Base-by-base conservation (phyloP, 2,329 filamentous ascomycete genomes). In the Microsporum ferrugineum region DNA sequence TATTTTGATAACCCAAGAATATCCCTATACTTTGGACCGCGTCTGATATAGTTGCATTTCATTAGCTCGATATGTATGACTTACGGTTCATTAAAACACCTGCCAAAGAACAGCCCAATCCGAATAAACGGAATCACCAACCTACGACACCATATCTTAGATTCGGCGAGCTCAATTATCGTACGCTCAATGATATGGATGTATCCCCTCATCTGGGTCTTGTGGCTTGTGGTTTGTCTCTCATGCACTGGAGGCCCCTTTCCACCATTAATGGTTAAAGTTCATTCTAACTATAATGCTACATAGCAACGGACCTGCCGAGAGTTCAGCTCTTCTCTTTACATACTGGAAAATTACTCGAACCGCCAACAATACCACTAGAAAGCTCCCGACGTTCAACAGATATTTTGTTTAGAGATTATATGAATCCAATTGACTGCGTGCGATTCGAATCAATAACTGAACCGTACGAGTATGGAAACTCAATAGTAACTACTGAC, bases 61-160 rank as follows among this genome's bases (percentile, higher is more conserved):
- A 41, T 6, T 63, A 76, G 74, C 67, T 76, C 23, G 68, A 71
- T 63, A 75, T 76, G 70, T 76, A 76, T 61, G 75, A 76, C 60
- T 67, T 76, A 33, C 73, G 75, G 27, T 75, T 68, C 60, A 65
- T 71, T 1, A 65, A 69, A 1, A 69, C 68, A 39, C 64, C 65
- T 36, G 62, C 70, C 4, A 65, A 72, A 53, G 63, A 60, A 27
- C 68, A 68, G 17, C 70, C 69, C 5, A 69, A 68, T 34, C 70
- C 71, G 23, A 68, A 68, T 27, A 62, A 61, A n/a, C 63, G 58
- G 39, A 59, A 60, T 5, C 70, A 72, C 53, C 68, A 66, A 10
- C 70, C 69, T 5, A 72, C 70, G 5, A 69, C 62, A 33, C 72
- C 75, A 0, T 76, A 74, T 57, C 64, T 76, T 38, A 64, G 64